Evolutionary conservation across 345 rosid species (phyloP).

Genomic region (Acer saccharum): DNA sequence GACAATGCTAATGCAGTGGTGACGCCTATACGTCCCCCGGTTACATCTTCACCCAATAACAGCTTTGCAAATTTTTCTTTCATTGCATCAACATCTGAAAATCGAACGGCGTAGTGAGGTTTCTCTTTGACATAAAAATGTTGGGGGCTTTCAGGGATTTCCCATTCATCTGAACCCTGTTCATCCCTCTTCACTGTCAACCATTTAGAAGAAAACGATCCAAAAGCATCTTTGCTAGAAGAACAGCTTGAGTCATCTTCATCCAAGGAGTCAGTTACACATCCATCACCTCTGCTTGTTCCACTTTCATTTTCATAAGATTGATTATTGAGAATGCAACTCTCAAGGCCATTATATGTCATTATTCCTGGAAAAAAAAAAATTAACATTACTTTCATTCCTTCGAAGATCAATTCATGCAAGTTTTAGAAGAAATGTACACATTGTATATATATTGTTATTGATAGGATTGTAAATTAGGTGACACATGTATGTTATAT

Average conservation of each 20-base stretch:
- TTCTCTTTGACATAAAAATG: slow-evolving; percentile 58
- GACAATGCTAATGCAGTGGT: slow-evolving; percentile 80
- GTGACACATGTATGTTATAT: background rate
- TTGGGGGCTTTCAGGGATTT: slow-evolving; percentile 54
- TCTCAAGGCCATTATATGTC: slow-evolving; percentile 87
- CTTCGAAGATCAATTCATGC: background rate
- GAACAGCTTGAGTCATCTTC: slow-evolving; percentile 88
- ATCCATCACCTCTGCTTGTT: slow-evolving; percentile 80
- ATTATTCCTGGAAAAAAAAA: slow-evolving; percentile 58
- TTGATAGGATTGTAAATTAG: background rate
- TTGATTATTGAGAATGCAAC: slow-evolving; percentile 77
- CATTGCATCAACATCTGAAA: slow-evolving; percentile 74
- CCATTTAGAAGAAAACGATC: slow-evolving; percentile 91
- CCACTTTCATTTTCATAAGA: slow-evolving; percentile 82
- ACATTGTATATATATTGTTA: background rate
- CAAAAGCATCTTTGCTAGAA: slow-evolving; percentile 88
- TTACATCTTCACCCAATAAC: slow-evolving; percentile 81
- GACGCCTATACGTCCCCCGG: slow-evolving; percentile 77
- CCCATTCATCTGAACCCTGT: slow-evolving; percentile 58
- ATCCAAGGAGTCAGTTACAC: slow-evolving; percentile 72
- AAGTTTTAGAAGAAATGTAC: background rate
- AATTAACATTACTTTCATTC: background rate
- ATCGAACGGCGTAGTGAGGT: slow-evolving; percentile 40
- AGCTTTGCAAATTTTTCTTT: slow-evolving; percentile 84
- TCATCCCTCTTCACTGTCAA: slow-evolving; percentile 53